A percentile compares a stretch with the other conserved stretches of the same genome.
These are phyloP conservation scores for Medicago arabica DNA, from an alignment of 306 rosid genomes.

Conservation along the genomic window DNA sequence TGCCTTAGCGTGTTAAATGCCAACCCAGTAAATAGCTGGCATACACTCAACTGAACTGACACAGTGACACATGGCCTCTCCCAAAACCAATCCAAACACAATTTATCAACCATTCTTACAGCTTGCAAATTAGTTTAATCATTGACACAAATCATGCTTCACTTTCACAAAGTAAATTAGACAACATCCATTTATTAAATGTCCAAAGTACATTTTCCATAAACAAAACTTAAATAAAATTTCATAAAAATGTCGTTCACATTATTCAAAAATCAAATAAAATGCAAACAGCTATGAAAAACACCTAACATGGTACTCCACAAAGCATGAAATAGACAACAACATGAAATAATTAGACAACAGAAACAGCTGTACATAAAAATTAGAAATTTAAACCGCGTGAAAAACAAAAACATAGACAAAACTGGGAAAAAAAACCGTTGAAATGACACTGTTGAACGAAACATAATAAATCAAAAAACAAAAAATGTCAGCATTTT, in stretches of 20 bases:
- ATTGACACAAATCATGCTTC: constrained; percentile 15
- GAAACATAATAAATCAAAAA: background rate
- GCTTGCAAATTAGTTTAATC: constrained; percentile 10
- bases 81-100: background rate
- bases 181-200: constrained; percentile 11
- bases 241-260: constrained; percentile 20
- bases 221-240: background rate
- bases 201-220: background rate
- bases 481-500: background rate
- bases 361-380: background rate
- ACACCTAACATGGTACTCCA: background rate
- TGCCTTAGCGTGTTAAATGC: background rate
- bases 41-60: background rate
- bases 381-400: constrained; percentile 3
- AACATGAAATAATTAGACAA: background rate
- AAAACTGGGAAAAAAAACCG: background rate
- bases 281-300: background rate
- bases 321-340: constrained; percentile 4
- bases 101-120: constrained; percentile 24
- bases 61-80: constrained; percentile 2
- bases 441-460: constrained; percentile 25
- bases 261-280: constrained; percentile 12
- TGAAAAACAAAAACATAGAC: background rate
- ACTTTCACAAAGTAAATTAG: background rate
- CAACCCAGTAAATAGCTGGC: background rate